These are phyloP conservation scores for Pythium brachiatum DNA, from an alignment of 352 stramenopile genomes.

Conservation along the genomic window DNA sequence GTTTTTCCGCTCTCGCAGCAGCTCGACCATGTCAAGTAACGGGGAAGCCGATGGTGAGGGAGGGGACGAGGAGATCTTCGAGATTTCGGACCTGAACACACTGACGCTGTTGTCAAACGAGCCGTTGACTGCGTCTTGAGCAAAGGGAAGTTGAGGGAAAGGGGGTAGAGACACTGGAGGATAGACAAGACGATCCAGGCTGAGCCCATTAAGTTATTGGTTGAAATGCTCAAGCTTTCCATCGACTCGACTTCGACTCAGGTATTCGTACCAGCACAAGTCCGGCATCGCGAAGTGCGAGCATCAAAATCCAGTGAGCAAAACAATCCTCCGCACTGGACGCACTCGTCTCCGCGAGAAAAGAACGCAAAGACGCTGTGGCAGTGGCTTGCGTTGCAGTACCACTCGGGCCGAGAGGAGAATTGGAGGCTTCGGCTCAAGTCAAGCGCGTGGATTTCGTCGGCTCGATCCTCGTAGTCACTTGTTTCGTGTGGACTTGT, in stretches of 20 bases:
- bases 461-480: background rate
- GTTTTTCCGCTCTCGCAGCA: constrained; percentile 16
- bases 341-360: constrained; percentile 46
- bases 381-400: constrained; percentile 62
- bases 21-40: constrained; percentile 19
- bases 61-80: constrained; percentile 19
- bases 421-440: constrained; percentile 30
- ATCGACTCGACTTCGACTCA: background rate
- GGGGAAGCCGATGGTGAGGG: constrained; percentile 10
- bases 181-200: background rate
- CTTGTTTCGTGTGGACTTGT: background rate
- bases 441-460: background rate
- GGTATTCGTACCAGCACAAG: background rate
- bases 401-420: constrained; percentile 62
- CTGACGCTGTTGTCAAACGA: constrained; percentile 5
- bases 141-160: background rate
- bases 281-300: background rate
- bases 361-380: constrained; percentile 72
- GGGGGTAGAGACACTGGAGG: background rate
- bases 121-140: constrained; percentile 6
- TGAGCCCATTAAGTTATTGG: constrained; percentile 21
- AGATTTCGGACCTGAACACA: constrained; percentile 20
- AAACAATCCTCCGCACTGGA: constrained; percentile 50
- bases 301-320: constrained; percentile 50
- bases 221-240: background rate